Evolutionary conservation across 2,329 filamentous ascomycete genomes (phyloP), one percentile per base, ranked within the genome.

Genomic region (Talaromyces sp.): DNA sequence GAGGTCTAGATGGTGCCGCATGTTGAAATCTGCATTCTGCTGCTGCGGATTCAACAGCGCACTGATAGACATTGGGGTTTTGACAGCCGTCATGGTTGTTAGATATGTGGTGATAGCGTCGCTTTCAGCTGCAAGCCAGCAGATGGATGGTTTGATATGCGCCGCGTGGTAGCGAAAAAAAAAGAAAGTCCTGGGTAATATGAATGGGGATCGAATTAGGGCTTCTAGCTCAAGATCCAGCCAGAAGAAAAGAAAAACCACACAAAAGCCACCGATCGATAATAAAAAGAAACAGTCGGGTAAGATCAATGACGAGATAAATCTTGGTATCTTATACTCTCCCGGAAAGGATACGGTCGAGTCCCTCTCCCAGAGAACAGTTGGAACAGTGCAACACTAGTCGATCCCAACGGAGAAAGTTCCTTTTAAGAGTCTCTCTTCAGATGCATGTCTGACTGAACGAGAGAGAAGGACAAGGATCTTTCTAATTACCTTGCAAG

Each of bases 1-100:
- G 65, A 60, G 17, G 66, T 57, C 59, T 65, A 70, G 54, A 66
- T 64, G 51, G 65, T 66, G 37, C 65, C 63, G 35, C 68, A 37
- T 53, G 61, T 60, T 33, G n/a, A 37, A 21, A 22, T 45, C 45
- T 46, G 45, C 22, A 31, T 56, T 37, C 19, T 57, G 55, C 40
- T 59, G 57, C 53, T 48, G 57, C 22, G 57, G 57, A 33, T 59
- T 59, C 57, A 59, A 40, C n/a, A 59, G 22, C 39, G 57, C 57
- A 51, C 57, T 59, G 33, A 59, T 59, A 28, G 57, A 59, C 57
- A 59, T 59, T 46, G 52, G 57, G 35, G 57, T 56, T n/a, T 43
- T 56, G 21, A 51, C 31, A 17, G 57, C 39, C 21, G 53, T n/a
- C 57, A 59, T 59, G 53, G 28, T 53, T 53, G 50, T 33, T 43